Evolutionary conservation across 768 basidiomycete species (phyloP).

Genomic region (Panaeolus cyanescens): DNA sequence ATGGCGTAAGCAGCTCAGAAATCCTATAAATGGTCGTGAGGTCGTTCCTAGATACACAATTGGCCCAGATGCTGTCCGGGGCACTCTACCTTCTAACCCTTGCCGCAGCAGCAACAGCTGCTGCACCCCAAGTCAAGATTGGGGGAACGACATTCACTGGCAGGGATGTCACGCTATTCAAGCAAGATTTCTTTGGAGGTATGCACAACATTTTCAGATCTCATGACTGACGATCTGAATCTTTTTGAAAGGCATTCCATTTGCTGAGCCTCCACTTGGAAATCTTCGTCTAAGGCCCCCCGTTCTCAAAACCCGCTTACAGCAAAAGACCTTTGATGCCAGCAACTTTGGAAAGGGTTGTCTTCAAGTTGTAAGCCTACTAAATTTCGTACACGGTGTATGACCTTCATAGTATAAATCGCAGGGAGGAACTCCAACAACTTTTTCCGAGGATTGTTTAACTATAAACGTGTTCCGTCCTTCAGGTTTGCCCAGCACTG

Average conservation of each 20-base stretch:
- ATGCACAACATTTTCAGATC: background rate
- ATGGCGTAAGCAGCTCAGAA: background rate
- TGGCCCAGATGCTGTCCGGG: background rate
- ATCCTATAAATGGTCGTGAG: background rate
- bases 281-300: conserved; percentile 46
- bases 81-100: background rate
- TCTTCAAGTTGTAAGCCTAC: conserved; percentile 44
- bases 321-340: conserved; percentile 40
- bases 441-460: conserved; percentile 58
- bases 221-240: background rate
- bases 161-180: conserved; percentile 29
- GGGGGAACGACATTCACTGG: conserved; percentile 41
- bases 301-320: conserved; percentile 42
- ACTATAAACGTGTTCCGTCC: conserved; percentile 62
- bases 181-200: conserved; percentile 54
- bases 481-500: conserved; percentile 26
- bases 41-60: background rate
- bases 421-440: conserved; percentile 32
- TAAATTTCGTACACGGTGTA: too few relatives aligned
- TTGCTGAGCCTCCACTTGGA: conserved; percentile 54
- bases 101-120: conserved; percentile 2
- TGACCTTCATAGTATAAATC: conserved; percentile 5
- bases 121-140: conserved; percentile 37
- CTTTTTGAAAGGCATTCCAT: conserved; percentile 46
- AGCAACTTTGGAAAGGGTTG: conserved; percentile 48